A percentile compares a stretch with the other conserved stretches of the same genome.
These are phyloP conservation scores for Nitzschia palea DNA, from an alignment of 108 stramenopile species.

Conservation along the genomic window DNA sequence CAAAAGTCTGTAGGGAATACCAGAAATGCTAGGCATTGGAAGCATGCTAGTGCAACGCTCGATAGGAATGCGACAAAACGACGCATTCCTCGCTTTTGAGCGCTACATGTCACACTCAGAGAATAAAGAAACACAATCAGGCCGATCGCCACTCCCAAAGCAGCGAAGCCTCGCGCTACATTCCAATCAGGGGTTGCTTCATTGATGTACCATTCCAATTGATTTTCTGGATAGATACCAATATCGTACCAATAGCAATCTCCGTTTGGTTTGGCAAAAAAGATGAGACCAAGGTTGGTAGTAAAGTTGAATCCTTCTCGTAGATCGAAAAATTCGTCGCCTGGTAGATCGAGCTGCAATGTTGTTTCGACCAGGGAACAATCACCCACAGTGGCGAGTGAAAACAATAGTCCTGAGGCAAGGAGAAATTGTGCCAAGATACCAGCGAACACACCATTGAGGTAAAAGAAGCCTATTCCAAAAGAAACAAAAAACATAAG, in stretches of 20 bases:
- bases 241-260: constrained; percentile 27
- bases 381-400: constrained; percentile 23
- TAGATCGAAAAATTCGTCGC: constrained; percentile 7
- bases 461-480: constrained; percentile 13
- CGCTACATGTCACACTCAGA: constrained; percentile 14
- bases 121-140: constrained; percentile 18
- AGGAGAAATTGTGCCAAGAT: constrained; percentile 7
- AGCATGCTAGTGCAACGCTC: constrained; percentile 18
- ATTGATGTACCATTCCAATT: constrained; percentile 8
- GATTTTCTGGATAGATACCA: neutral
- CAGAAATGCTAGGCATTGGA: constrained; percentile 30
- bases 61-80: constrained; percentile 10
- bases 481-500: neutral
- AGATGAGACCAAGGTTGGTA: constrained; percentile 5
- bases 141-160: neutral
- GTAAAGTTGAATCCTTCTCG: neutral
- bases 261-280: constrained; percentile 3
- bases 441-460: constrained; percentile 18
- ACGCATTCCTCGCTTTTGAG: constrained; percentile 17
- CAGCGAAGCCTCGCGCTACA: constrained; percentile 4
- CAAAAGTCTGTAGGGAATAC: constrained; percentile 27
- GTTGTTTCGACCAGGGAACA: neutral
- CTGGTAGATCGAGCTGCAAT: neutral
- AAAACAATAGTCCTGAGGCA: constrained; percentile 20
- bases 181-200: constrained; percentile 12